Conservation (phyloP, 208 protist species). For the Leishmania gerbilli region DNA sequence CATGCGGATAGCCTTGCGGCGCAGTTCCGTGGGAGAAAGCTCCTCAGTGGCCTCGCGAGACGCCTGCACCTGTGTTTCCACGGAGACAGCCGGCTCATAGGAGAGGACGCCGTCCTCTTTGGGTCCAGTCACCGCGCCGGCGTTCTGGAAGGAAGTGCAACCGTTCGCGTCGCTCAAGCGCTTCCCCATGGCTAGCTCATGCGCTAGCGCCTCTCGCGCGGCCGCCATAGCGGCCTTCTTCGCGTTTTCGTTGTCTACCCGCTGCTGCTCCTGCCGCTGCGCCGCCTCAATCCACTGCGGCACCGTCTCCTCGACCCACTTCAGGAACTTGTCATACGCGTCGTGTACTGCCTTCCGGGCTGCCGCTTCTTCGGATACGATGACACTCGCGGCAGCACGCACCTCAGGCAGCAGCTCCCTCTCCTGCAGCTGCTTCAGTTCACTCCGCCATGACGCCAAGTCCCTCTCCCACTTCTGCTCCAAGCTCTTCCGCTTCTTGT, state of each 20-base stretch:
- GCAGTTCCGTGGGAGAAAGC: conserved; percentile 34
- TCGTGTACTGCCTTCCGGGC: conserved; percentile 33
- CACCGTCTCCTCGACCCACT: conserved; percentile 55
- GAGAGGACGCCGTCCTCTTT: conserved; percentile 27
- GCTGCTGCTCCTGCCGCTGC: conserved; percentile 33
- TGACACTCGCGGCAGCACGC: conserved; percentile 24
- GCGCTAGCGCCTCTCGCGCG: conserved; percentile 57
- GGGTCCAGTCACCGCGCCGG: neutral
- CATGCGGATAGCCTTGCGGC: conserved; percentile 73
- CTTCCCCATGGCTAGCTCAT: conserved; percentile 47
- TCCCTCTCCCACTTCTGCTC: conserved; percentile 41
- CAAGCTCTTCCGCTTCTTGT: conserved; percentile 69
- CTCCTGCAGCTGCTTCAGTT: conserved; percentile 31
- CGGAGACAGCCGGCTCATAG: conserved; percentile 26
- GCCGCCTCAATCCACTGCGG: conserved; percentile 68
- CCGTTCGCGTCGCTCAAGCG: conserved; percentile 5
- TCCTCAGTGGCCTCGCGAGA: neutral
- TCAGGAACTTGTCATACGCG: conserved; percentile 54
- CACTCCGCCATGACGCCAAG: conserved; percentile 17
- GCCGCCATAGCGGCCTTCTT: conserved; percentile 53
- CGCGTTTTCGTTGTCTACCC: conserved; percentile 32
- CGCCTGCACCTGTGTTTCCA: conserved; percentile 14
- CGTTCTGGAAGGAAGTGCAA: neutral
- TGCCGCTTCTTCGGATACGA: conserved; percentile 33
- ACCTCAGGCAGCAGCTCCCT: conserved; percentile 51